Percentiles rank a stretch among this genome's conserved stretches.
phyloP scores from a whole-genome alignment of 2,329 filamentous ascomycete species.

The Coniochaeta hoffmannii region DNA sequence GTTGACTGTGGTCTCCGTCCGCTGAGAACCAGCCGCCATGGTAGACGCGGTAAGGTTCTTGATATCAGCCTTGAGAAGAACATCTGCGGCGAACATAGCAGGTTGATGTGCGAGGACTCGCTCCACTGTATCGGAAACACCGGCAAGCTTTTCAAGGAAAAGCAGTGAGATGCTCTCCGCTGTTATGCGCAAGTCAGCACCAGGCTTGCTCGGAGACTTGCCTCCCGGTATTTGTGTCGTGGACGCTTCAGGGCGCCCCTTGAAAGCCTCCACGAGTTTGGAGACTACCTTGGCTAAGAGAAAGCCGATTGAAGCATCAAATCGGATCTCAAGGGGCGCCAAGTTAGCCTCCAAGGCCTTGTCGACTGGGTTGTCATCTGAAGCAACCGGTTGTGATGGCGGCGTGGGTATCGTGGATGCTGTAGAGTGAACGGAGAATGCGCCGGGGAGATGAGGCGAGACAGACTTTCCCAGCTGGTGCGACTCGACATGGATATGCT shows the following conservation, averaged over 20 bases:
- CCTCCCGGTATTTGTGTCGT: slow-evolving; percentile 8
- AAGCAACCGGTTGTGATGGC: slow-evolving; percentile 8
- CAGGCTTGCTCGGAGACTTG: slow-evolving; percentile 9
- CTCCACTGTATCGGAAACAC: slow-evolving; percentile 42
- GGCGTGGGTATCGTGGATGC: slow-evolving; percentile 19
- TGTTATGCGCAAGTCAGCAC: slow-evolving; percentile 35
- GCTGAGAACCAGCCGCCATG: slow-evolving; percentile 15
- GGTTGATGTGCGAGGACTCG: slow-evolving; percentile 32
- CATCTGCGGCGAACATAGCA: slow-evolving; percentile 36
- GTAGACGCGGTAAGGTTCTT: slow-evolving; percentile 32
- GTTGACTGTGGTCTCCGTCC: slow-evolving; percentile 31
- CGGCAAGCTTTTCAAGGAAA: slow-evolving; percentile 47
- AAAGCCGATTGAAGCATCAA: slow-evolving; percentile 50
- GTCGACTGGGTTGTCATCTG: slow-evolving; percentile 15
- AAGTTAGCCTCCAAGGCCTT: slow-evolving; percentile 40
- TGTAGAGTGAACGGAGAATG: slow-evolving; percentile 45
- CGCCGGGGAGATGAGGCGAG: slow-evolving; percentile 49
- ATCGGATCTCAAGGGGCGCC: slow-evolving; percentile 44
- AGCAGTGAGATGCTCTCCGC: slow-evolving; percentile 44
- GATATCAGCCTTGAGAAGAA: slow-evolving; percentile 44
- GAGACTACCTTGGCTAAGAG: slow-evolving; percentile 43
- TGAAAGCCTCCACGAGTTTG: slow-evolving; percentile 39
- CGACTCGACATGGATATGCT: slow-evolving; percentile 29
- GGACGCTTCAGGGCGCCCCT: slow-evolving; percentile 15
- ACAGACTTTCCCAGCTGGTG: slow-evolving; percentile 26